phyloP scores from a whole-genome alignment of 148 eudicot genomes.

The Cornus florida region DNA sequence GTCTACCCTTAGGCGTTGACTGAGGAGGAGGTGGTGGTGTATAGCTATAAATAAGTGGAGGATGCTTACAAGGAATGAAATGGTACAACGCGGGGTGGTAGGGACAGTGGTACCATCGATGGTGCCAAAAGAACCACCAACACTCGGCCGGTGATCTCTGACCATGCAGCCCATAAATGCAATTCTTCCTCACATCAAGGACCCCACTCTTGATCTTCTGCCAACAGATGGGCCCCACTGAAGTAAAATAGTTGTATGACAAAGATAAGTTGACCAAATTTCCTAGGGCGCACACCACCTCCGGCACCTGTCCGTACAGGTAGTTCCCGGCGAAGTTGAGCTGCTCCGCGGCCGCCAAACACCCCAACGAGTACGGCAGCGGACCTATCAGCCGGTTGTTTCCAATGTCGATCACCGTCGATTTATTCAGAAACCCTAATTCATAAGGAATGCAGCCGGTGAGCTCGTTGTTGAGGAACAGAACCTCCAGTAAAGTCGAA shows the following conservation, averaged over 20 bases:
- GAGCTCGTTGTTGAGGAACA: conserved; percentile 27
- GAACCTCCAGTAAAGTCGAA: conserved; percentile 26
- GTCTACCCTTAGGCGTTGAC: not conserved
- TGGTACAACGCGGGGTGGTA: conserved; percentile 8
- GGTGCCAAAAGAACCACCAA: conserved; percentile 17
- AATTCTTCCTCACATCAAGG: conserved; percentile 33
- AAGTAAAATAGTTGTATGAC: conserved; percentile 36
- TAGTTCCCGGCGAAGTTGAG: conserved; percentile 27
- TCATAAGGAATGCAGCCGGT: conserved; percentile 41
- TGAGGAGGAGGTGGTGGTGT: not conserved
- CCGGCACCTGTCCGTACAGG: conserved; percentile 35
- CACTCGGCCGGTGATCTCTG: conserved; percentile 26
- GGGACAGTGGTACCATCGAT: conserved; percentile 16
- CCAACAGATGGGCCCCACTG: conserved; percentile 43
- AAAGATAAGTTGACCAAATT: conserved; percentile 20
- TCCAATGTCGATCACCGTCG: conserved; percentile 34
- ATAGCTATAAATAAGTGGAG: not conserved
- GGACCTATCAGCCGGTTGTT: conserved; percentile 33
- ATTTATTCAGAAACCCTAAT: conserved; percentile 25
- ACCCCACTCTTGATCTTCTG: conserved; percentile 25
- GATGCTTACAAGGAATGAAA: conserved; percentile 24
- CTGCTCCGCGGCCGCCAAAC: conserved; percentile 24
- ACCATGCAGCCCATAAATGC: conserved; percentile 29
- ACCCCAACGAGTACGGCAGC: conserved; percentile 34
- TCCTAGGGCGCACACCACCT: conserved; percentile 29